These are phyloP conservation scores for Fusarium austroafricanum DNA, from an alignment of 2,329 filamentous ascomycete genomes.

Conservation along the genomic window DNA sequence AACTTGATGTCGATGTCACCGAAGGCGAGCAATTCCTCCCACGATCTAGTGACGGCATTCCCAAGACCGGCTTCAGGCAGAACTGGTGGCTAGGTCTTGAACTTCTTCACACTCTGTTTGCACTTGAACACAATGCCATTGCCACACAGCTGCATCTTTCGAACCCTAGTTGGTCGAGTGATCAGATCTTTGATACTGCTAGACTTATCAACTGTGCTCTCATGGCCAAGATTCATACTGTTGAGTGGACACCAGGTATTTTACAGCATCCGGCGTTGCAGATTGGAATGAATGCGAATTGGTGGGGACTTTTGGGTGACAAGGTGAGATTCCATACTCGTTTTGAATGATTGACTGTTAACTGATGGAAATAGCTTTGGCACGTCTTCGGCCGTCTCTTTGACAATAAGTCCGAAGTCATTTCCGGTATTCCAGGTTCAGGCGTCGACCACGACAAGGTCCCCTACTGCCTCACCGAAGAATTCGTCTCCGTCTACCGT, in stretches of 20 bases:
- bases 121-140: constrained; percentile 27
- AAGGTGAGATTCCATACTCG: neutral
- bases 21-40: constrained; percentile 22
- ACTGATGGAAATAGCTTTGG: neutral
- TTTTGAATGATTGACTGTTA: neutral
- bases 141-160: constrained; percentile 26
- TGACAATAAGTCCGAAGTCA: constrained; percentile 28
- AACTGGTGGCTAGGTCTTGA: constrained; percentile 33
- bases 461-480: constrained; percentile 21
- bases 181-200: constrained; percentile 15
- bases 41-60: constrained; percentile 9
- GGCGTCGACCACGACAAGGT: constrained; percentile 12
- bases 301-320: constrained; percentile 27
- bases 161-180: constrained; percentile 18
- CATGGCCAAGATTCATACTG: constrained; percentile 29
- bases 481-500: constrained; percentile 29
- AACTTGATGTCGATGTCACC: neutral
- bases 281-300: constrained; percentile 29
- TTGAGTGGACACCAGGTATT: constrained; percentile 33
- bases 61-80: constrained; percentile 24
- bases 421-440: constrained; percentile 28
- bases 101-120: constrained; percentile 23
- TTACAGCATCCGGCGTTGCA: constrained; percentile 17
- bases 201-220: constrained; percentile 27
- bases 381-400: constrained; percentile 14